Conservation (phyloP, 2,329 filamentous ascomycete genomes). For the Lizonia empirigonia region DNA sequence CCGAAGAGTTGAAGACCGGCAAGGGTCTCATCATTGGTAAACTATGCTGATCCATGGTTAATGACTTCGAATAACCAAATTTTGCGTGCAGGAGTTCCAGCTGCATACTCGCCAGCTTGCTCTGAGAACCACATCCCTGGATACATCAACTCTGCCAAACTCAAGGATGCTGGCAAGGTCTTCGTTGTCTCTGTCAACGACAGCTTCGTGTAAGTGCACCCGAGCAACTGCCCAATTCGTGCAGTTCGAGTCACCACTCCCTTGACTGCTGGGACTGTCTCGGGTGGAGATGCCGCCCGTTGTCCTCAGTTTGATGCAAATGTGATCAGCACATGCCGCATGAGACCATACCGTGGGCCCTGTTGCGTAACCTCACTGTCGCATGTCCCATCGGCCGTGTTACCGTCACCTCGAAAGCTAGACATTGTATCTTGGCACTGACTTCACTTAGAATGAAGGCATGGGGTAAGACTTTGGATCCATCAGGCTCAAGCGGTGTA, state of each 20-base stretch:
- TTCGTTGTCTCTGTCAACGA: constrained; percentile 95
- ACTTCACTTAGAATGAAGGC: constrained; percentile 75
- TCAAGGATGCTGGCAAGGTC: constrained; percentile 80
- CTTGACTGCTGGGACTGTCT: constrained; percentile 23
- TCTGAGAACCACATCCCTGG: constrained; percentile 78
- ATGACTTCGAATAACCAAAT: constrained; percentile 3
- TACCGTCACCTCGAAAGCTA: not conserved
- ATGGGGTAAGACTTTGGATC: constrained; percentile 80
- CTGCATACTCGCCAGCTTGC: constrained; percentile 62
- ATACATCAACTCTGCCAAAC: constrained; percentile 78
- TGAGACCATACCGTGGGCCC: constrained; percentile 10
- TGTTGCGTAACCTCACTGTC: constrained; percentile 11
- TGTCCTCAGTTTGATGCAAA: constrained; percentile 17
- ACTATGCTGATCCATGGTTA: constrained; percentile 5
- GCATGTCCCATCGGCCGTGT: constrained; percentile 16
- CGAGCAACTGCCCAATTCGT: constrained; percentile 4
- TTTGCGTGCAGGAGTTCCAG: constrained; percentile 44
- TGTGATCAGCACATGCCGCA: constrained; percentile 18
- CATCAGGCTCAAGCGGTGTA: constrained; percentile 75
- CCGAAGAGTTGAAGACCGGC: constrained; percentile 69
- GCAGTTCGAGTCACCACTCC: constrained; percentile 2
- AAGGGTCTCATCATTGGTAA: constrained; percentile 75
- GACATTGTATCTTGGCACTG: constrained; percentile 14
- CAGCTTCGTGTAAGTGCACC: constrained; percentile 77
- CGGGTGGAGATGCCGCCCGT: constrained; percentile 12